Percentiles rank a stretch among this genome's conserved stretches.
These are phyloP conservation scores for Rhytidhysteron rufulum DNA, from an alignment of 2,329 filamentous ascomycete species.

Conservation along the genomic window DNA sequence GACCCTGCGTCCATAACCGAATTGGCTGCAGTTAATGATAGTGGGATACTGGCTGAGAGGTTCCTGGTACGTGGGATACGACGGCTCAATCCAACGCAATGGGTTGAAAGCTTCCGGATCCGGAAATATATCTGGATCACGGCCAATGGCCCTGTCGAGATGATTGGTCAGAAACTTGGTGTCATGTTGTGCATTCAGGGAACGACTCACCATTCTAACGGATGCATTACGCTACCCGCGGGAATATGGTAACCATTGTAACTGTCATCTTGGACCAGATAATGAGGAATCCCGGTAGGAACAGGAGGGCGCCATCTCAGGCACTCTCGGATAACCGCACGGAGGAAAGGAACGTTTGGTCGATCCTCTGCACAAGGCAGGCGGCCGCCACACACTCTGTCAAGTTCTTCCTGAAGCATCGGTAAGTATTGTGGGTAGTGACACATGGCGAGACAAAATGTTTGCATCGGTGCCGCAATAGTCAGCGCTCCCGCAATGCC, in stretches of 20 bases:
- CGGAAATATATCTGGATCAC: slow-evolving; percentile 50
- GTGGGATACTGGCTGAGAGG: slow-evolving; percentile 50
- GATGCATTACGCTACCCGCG: slow-evolving; percentile 47
- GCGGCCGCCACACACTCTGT: slow-evolving; percentile 37
- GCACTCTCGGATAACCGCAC: slow-evolving; percentile 36
- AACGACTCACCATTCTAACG: slow-evolving; percentile 39
- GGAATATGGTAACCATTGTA: slow-evolving; percentile 57
- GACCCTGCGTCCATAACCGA: slow-evolving; percentile 52
- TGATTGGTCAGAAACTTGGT: slow-evolving; percentile 9
- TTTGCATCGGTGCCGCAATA: slow-evolving; percentile 46
- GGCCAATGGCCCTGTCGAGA: slow-evolving; percentile 46
- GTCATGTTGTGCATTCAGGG: neutral
- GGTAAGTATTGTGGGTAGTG: slow-evolving; percentile 42
- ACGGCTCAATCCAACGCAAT: slow-evolving; percentile 50
- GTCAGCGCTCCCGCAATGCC: slow-evolving; percentile 46
- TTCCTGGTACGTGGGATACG: slow-evolving; percentile 51
- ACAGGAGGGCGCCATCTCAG: slow-evolving; percentile 45
- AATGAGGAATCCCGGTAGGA: slow-evolving; percentile 51
- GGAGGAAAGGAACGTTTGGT: slow-evolving; percentile 36
- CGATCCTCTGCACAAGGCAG: slow-evolving; percentile 34
- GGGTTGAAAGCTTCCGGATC: slow-evolving; percentile 51
- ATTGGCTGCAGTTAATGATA: slow-evolving; percentile 51
- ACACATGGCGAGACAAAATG: slow-evolving; percentile 45
- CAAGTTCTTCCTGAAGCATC: slow-evolving; percentile 38
- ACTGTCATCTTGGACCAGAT: slow-evolving; percentile 51